These are phyloP conservation scores for Pleurotus eryngii DNA, from an alignment of 768 basidiomycete species.

Conservation along the genomic window DNA sequence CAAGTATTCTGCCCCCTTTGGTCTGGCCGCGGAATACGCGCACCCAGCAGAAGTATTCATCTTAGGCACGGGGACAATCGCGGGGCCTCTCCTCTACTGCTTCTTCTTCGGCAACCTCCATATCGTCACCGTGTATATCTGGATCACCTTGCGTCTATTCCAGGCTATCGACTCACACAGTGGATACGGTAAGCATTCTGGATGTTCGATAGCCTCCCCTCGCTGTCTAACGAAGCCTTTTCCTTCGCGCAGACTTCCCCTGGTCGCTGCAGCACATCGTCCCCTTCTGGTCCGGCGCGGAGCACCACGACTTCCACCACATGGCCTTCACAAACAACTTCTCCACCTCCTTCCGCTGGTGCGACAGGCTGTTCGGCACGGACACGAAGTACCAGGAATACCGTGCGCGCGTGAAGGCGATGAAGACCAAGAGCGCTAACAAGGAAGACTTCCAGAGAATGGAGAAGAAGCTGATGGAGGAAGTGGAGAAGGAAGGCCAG, in stretches of 20 bases:
- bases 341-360: constrained; percentile 93
- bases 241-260: constrained; percentile 71
- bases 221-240: neutral
- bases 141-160: constrained; percentile 92
- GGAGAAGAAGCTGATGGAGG: constrained; percentile 61
- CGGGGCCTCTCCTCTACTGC: constrained; percentile 85
- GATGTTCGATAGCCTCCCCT: neutral
- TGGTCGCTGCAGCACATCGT: constrained; percentile 92
- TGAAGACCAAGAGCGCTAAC: constrained; percentile 52
- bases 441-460: constrained; percentile 51
- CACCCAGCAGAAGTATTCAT: constrained; percentile 97
- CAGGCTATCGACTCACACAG: constrained; percentile 98
- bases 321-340: constrained; percentile 95
- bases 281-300: constrained; percentile 96
- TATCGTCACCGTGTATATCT: constrained; percentile 89
- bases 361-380: constrained; percentile 86
- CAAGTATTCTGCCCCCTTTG: constrained; percentile 95
- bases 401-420: constrained; percentile 60
- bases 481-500: constrained; percentile 73
- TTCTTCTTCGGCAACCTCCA: constrained; percentile 74
- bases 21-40: constrained; percentile 96
- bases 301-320: constrained; percentile 99
- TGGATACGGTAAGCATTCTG: constrained; percentile 70
- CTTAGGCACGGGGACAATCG: constrained; percentile 87
- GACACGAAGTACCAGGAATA: constrained; percentile 88